Evolutionary conservation across 1,284 basidiomycete genomes (phyloP).

Genomic region (Rhodotorula sp.): DNA sequence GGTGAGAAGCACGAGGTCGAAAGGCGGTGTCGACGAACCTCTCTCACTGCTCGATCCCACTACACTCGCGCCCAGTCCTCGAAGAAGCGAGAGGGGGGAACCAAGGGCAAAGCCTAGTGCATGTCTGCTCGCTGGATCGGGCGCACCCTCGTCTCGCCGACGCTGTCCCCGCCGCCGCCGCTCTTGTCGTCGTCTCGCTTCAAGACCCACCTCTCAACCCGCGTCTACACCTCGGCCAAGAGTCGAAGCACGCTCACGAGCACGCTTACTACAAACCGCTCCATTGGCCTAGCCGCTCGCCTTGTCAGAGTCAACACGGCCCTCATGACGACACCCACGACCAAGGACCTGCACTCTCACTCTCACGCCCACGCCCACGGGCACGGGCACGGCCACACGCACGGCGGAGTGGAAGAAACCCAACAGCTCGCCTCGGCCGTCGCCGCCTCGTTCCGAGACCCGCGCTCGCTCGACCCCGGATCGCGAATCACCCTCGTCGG

Average conservation of each 20-base stretch:
- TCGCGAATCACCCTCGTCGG: conserved; percentile 57
- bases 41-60: too few relatives aligned
- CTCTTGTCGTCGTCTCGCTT: background rate
- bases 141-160: background rate
- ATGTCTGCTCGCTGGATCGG: background rate
- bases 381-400: conserved; percentile 21
- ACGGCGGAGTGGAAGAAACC: conserved; percentile 44
- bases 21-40: too few relatives aligned
- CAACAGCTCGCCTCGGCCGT: conserved; percentile 47
- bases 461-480: conserved; percentile 44
- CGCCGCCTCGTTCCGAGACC: conserved; percentile 29
- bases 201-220: too few relatives aligned
- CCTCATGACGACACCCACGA: background rate
- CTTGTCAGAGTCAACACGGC: background rate
- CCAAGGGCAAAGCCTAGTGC: too few relatives aligned
- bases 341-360: background rate
- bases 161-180: background rate
- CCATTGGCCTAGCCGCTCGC: background rate
- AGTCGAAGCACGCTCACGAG: background rate
- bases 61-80: too few relatives aligned
- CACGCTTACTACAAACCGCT: background rate
- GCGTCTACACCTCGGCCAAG: too few relatives aligned
- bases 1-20: too few relatives aligned
- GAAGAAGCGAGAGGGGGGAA: too few relatives aligned
- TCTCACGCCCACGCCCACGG: conserved; percentile 11